These are phyloP conservation scores for Phytophthora ohioensis DNA, from an alignment of 352 stramenopile species.

Conservation along the genomic window DNA sequence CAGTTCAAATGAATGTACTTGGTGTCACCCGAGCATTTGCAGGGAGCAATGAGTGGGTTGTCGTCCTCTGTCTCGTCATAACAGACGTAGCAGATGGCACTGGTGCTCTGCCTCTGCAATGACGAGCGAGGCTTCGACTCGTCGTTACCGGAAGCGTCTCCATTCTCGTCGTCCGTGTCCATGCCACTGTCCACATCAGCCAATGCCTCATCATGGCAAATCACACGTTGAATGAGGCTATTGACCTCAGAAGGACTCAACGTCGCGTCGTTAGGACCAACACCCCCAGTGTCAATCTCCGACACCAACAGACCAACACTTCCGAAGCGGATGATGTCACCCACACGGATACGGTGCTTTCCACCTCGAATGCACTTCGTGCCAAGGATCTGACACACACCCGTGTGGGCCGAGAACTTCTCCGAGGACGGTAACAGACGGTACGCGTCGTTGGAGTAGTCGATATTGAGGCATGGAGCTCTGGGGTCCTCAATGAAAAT, in stretches of 20 bases:
- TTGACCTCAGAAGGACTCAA: constrained; percentile 82
- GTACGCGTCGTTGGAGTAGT: constrained; percentile 90
- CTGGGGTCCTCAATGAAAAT: constrained; percentile 91
- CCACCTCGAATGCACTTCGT: constrained; percentile 88
- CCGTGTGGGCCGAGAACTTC: constrained; percentile 89
- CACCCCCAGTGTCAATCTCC: constrained; percentile 82
- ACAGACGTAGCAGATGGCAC: constrained; percentile 89
- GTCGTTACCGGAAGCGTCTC: constrained; percentile 86
- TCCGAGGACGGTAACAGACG: constrained; percentile 85
- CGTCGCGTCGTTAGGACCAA: constrained; percentile 75
- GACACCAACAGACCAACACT: constrained; percentile 84
- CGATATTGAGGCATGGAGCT: constrained; percentile 85
- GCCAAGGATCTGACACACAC: constrained; percentile 88
- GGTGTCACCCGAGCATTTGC: constrained; percentile 95
- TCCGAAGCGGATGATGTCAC: constrained; percentile 90
- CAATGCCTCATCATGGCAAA: constrained; percentile 82
- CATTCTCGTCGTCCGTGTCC: constrained; percentile 87
- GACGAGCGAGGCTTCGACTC: constrained; percentile 82
- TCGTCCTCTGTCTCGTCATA: constrained; percentile 89
- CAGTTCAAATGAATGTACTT: constrained; percentile 97
- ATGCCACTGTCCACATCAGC: constrained; percentile 85
- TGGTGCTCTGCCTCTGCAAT: constrained; percentile 77
- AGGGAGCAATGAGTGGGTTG: constrained; percentile 94
- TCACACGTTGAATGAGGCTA: constrained; percentile 81
- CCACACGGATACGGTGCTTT: constrained; percentile 82